phyloP scores from a whole-genome alignment of 495 filamentous ascomycete genomes.

The Penicillium tannophilum region DNA sequence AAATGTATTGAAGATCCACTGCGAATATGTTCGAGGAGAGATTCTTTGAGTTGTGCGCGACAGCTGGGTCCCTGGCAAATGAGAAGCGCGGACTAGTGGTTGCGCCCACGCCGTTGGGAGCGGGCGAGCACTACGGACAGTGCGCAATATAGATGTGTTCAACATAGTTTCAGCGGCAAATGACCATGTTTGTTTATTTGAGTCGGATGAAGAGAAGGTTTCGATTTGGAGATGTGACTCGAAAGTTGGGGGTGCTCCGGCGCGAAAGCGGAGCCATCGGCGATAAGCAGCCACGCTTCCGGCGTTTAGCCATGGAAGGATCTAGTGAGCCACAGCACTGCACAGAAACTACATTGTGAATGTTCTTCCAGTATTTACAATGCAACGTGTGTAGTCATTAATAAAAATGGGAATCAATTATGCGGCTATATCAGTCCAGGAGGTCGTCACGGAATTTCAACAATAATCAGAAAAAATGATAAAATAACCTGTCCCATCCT shows the following conservation, averaged over 20 bases:
- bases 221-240: not conserved
- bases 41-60: constrained; percentile 2
- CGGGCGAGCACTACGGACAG: constrained; percentile 8
- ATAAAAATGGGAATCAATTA: constrained; percentile 13
- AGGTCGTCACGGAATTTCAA: constrained; percentile 12
- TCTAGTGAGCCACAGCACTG: not conserved
- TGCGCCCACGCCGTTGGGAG: constrained; percentile 5
- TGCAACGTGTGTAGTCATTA: not conserved
- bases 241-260: not conserved
- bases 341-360: no score
- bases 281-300: not conserved
- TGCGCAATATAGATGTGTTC: not conserved
- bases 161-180: not conserved
- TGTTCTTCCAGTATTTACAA: not conserved
- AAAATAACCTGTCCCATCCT: constrained; percentile 21
- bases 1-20: constrained; percentile 1
- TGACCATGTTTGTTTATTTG: constrained; percentile 9
- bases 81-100: not conserved
- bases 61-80: not conserved
- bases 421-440: constrained; percentile 13
- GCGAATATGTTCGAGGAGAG: constrained; percentile 5
- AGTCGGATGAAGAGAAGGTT: not conserved
- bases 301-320: not conserved
- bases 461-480: constrained; percentile 5
- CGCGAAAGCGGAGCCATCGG: not conserved